These are phyloP conservation scores for Backusella tuberculispora DNA, from an alignment of 192 early-diverging fungal genomes.

Conservation along the genomic window DNA sequence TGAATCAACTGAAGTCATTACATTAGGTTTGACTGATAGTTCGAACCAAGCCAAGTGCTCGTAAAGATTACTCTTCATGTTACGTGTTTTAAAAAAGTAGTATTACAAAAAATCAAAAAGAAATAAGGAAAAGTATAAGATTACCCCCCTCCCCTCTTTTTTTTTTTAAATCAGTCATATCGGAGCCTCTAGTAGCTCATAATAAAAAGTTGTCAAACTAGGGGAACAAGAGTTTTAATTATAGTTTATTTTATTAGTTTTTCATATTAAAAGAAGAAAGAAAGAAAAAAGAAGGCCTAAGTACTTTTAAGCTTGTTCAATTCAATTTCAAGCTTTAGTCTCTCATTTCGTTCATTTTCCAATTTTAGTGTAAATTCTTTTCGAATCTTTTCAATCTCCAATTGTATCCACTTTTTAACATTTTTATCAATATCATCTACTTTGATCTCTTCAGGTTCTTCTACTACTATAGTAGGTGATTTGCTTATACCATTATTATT, in stretches of 20 bases:
- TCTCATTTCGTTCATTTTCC: slow-evolving; percentile 26
- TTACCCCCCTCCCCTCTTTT: no score
- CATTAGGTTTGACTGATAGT: background rate
- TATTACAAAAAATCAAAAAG: no score
- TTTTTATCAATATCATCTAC: slow-evolving; percentile 3
- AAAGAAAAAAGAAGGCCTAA: background rate
- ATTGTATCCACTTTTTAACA: background rate
- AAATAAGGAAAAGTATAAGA: no score
- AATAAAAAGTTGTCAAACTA: no score
- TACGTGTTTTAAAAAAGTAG: no score
- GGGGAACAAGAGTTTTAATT: background rate
- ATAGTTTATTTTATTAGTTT: background rate
- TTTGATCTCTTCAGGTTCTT: background rate
- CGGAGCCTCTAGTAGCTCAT: no score
- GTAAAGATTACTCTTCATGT: slow-evolving; percentile 8
- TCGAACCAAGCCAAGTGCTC: slow-evolving; percentile 13
- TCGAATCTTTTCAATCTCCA: slow-evolving; percentile 30
- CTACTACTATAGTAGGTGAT: background rate
- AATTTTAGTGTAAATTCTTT: slow-evolving; percentile 28
- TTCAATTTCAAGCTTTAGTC: slow-evolving; percentile 29
- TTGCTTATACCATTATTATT: background rate
- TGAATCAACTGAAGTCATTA: background rate
- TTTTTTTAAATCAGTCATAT: no score
- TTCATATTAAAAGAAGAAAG: background rate
- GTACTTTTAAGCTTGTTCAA: slow-evolving; percentile 4